Base-by-base conservation (phyloP, 1,139 yeast species). In the Kluyveromyces sp. region DNA sequence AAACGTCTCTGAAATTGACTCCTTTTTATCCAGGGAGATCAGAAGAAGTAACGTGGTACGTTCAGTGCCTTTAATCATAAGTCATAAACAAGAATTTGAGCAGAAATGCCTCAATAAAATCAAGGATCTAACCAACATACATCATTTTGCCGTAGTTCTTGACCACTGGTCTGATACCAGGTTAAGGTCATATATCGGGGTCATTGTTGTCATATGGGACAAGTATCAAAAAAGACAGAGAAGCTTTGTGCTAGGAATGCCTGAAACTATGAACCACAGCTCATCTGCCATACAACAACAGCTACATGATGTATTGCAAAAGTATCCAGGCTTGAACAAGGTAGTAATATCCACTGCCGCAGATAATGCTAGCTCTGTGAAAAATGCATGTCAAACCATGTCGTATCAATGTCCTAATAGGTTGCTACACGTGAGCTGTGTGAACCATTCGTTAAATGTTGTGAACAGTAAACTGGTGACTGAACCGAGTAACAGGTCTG, bases 191-290 rank as follows among this genome's bases (percentile, higher is more conserved):
- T 38, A 30, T 13, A 38, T 38, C 31, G 41, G 41, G 3, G 41
- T 38, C 30, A 31, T 38, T 11, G 20, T 17, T 11, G 41, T 38
- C 4, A 32, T 38, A 30, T 38, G 41, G 41, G 41, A 38, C 20
- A 31, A 32, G 20, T 38, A 38, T 20, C 30, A 18, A 13, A 38
- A 38, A 25, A 38, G 15, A 12, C 41, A 38, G 19, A 31, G 41
- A 13, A 38, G 41, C 17, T 38, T 38, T 18, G 41, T 38, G 4
- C 19, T 38, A 3, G 41, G 41, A 18, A 38, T 38, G 41, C 41
- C 41, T n/a, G 41, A 83, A 57, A 92, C 94, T 25, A 73, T 92
- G 59, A 94, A 88, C 54, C 78, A 79, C 47, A 73, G 88, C 48
- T 79, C 94, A 22, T 78, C 78, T 54, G 74, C 77, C 52, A 75